These are phyloP conservation scores for Barnettozyma pratensis DNA, from an alignment of 805 yeast genomes.

Conservation along the genomic window DNA sequence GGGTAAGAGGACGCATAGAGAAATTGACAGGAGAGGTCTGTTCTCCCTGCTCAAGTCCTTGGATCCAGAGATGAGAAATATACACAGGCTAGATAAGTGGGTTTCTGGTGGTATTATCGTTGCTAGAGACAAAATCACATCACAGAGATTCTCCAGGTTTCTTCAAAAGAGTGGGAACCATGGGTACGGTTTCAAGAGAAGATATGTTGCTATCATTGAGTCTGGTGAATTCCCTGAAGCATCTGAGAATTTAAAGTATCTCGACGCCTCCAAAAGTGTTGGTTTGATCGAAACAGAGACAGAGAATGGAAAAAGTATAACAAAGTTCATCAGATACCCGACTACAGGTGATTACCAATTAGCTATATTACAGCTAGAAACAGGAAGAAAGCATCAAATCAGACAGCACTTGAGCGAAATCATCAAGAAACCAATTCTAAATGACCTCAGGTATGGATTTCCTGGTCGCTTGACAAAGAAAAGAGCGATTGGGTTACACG, in stretches of 20 bases:
- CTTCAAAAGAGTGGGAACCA: slow-evolving; percentile 30
- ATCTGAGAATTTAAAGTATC: not conserved
- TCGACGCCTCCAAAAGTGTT: not conserved
- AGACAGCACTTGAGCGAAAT: slow-evolving; percentile 26
- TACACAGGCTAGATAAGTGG: slow-evolving; percentile 34
- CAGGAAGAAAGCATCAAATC: slow-evolving; percentile 39
- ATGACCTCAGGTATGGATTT: slow-evolving; percentile 27
- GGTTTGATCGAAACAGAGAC: slow-evolving; percentile 6
- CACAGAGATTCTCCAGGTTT: slow-evolving; percentile 29
- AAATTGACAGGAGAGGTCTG: slow-evolving; percentile 10
- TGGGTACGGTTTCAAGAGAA: slow-evolving; percentile 31
- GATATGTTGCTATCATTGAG: slow-evolving; percentile 29
- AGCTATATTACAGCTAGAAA: slow-evolving; percentile 27
- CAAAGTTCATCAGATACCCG: slow-evolving; percentile 13
- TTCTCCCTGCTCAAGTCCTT: slow-evolving; percentile 5
- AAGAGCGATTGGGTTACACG: slow-evolving; percentile 32
- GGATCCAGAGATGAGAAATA: slow-evolving; percentile 22
- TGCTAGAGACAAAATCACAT: slow-evolving; percentile 29
- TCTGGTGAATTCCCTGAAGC: slow-evolving; percentile 1
- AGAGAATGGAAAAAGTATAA: slow-evolving; percentile 7
- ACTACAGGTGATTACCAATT: slow-evolving; percentile 17
- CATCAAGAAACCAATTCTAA: slow-evolving; percentile 25
- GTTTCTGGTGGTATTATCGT: slow-evolving; percentile 38
- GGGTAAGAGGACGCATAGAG: not conserved
- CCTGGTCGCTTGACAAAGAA: not conserved